Conservation (phyloP, 1,284 basidiomycete genomes). For the Apiotrichum veenhuisii region DNA sequence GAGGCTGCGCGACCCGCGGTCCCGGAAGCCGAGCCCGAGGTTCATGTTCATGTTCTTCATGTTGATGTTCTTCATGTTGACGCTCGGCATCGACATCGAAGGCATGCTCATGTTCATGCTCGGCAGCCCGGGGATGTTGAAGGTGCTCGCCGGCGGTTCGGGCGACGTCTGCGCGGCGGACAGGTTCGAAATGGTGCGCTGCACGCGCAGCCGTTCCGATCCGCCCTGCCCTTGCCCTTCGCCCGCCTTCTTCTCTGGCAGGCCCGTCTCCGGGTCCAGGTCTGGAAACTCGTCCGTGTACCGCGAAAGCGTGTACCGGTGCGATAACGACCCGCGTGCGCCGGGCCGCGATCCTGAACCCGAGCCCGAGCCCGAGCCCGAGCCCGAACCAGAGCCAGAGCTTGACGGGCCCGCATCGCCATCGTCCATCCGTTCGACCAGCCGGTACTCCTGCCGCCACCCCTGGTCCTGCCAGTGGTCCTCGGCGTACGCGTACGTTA, state of each 20-base stretch:
- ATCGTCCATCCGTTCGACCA: background rate
- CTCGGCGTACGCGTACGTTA: conserved; percentile 25
- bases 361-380: background rate
- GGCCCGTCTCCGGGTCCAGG: conserved; percentile 40
- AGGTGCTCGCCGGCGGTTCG: background rate
- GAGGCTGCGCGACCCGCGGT: background rate
- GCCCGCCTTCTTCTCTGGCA: conserved; percentile 20
- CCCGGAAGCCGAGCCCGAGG: background rate
- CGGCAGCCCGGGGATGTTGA: background rate
- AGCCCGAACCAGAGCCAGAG: background rate
- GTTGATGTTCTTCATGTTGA: background rate
- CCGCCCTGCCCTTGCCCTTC: background rate
- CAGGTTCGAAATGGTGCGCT: conserved; percentile 42
- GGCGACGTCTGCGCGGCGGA: background rate
- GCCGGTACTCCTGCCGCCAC: conserved; percentile 2
- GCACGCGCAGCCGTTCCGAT: conserved; percentile 29
- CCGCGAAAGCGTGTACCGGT: background rate
- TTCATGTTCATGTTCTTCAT: too few relatives aligned
- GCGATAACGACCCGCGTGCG: background rate
- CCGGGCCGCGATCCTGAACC: background rate
- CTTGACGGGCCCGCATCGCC: background rate
- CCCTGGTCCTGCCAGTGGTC: conserved; percentile 9
- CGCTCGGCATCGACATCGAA: too few relatives aligned
- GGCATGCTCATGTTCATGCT: too few relatives aligned
- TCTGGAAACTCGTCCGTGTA: conserved; percentile 34